Conservation (phyloP, 192 early-diverging fungal species). For the Backusella westeae region DNA sequence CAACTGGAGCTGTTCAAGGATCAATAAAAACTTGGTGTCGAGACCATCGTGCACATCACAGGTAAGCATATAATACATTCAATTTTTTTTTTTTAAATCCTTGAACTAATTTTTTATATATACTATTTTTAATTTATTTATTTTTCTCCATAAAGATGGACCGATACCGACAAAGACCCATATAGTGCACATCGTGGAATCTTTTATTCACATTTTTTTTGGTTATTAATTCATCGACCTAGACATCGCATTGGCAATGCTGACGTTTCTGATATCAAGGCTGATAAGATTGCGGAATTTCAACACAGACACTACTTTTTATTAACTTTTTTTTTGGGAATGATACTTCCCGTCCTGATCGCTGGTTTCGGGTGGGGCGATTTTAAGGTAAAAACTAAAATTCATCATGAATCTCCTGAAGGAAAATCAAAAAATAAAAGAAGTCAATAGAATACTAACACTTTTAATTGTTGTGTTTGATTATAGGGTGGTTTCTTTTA, state of each 20-base stretch:
- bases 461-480: neutral
- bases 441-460: neutral
- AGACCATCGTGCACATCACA: slow-evolving; percentile 83
- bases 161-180: slow-evolving; percentile 80
- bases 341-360: slow-evolving; percentile 77
- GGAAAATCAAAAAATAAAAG: neutral
- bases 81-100: neutral
- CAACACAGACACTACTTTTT: slow-evolving; percentile 75
- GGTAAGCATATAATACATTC: slow-evolving; percentile 40
- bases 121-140: neutral
- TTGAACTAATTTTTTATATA: neutral
- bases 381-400: slow-evolving; percentile 38
- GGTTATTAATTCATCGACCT: slow-evolving; percentile 83
- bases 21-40: slow-evolving; percentile 84
- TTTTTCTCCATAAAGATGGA: slow-evolving; percentile 30
- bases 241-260: slow-evolving; percentile 65
- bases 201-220: slow-evolving; percentile 78
- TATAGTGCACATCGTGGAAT: slow-evolving; percentile 76
- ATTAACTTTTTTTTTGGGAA: slow-evolving; percentile 67
- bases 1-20: slow-evolving; percentile 74
- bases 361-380: slow-evolving; percentile 82
- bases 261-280: slow-evolving; percentile 76
- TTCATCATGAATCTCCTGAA: neutral
- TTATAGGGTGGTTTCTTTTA: slow-evolving; percentile 71
- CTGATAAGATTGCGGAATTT: slow-evolving; percentile 63